phyloP scores from a whole-genome alignment of 202 grass and related monocot species.

The Dendrocalamus latiflorus region DNA sequence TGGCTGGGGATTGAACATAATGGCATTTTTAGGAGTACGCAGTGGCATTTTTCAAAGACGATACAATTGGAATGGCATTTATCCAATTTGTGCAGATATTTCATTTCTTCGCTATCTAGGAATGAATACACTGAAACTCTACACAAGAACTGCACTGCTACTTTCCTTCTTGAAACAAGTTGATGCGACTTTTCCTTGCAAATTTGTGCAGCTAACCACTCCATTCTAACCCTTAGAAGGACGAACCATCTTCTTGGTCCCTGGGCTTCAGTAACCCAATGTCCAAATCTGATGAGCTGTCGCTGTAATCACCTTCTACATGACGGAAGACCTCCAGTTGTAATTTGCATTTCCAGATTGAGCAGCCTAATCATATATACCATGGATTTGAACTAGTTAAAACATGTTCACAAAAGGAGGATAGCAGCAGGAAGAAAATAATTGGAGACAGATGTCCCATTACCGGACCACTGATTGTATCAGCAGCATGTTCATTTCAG shows the following conservation, averaged over 20 bases:
- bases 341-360: neutral
- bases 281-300: neutral
- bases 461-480: constrained; percentile 35
- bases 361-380: constrained; percentile 18
- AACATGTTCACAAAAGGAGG: neutral
- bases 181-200: neutral
- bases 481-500: constrained; percentile 15
- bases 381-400: constrained; percentile 1
- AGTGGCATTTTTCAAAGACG: too few relatives aligned
- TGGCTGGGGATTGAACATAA: too few relatives aligned
- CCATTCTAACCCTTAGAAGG: neutral
- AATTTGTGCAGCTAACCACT: neutral
- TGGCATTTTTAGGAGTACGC: too few relatives aligned
- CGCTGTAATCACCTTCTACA: neutral
- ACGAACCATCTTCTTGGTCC: too few relatives aligned
- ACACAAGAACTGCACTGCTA: neutral
- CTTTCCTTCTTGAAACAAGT: neutral
- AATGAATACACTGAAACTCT: neutral
- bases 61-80: too few relatives aligned
- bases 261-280: neutral
- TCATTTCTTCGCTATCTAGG: neutral
- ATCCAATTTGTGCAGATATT: too few relatives aligned
- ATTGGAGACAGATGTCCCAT: neutral
- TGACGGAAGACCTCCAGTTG: neutral
- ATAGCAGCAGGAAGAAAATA: constrained; percentile 5